phyloP scores from a whole-genome alignment of 139 green algal species.

The Ostreobium quekettii region DNA sequence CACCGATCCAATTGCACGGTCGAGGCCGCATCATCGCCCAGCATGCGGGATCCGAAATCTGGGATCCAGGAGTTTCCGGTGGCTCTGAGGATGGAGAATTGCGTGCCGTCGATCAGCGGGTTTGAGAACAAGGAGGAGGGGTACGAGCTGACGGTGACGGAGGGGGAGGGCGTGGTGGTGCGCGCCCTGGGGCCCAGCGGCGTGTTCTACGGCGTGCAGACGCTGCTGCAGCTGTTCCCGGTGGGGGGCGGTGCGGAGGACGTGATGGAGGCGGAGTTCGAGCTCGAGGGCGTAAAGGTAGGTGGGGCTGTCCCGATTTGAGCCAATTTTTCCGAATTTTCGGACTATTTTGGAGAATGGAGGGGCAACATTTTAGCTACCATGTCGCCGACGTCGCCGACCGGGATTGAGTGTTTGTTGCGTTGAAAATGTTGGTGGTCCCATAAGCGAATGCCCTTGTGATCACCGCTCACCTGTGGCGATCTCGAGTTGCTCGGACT shows the following conservation, averaged over 20 bases:
- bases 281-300: constrained; percentile 8
- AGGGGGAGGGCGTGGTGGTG: constrained; percentile 25
- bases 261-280: background rate
- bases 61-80: background rate
- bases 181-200: constrained; percentile 23
- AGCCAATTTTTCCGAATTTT: no score
- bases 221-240: constrained; percentile 43
- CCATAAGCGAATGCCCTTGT: no score
- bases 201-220: constrained; percentile 51
- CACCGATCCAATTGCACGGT: background rate
- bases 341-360: no score
- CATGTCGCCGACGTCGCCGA: no score
- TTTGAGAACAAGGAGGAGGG: constrained; percentile 27
- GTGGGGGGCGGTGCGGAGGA: background rate
- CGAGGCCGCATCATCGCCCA: background rate
- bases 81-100: background rate
- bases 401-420: no score
- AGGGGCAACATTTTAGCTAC: no score
- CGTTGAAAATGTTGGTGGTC: no score
- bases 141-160: constrained; percentile 34
- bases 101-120: background rate
- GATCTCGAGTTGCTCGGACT: no score
- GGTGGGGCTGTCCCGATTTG: background rate
- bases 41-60: background rate
- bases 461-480: no score